Base-by-base conservation (phyloP, 2,329 filamentous ascomycete species). In the Daldinia sp. region DNA sequence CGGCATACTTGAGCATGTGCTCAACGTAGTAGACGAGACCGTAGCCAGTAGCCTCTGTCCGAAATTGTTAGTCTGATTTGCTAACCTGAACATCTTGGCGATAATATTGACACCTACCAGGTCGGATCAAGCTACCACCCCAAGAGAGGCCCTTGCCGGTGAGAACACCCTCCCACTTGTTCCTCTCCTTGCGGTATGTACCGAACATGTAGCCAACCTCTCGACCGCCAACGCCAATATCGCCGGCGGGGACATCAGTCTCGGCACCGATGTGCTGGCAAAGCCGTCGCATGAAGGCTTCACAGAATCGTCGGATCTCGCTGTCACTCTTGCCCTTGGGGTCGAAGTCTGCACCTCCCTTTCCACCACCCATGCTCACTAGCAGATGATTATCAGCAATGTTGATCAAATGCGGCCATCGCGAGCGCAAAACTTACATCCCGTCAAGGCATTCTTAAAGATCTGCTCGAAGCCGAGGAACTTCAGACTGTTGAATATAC, bases 391-490 rank as follows among this genome's bases (percentile, higher is more conserved):
- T 32, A 72, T 72, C 54, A 58, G 49, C 29, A 27, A 35, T 11
- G 19, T 7, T n/a, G n/a, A n/a, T 48, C 11, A n/a, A 21, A 50
- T 50, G 30, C 51, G 45, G 52, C 10, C 15, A 48, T 37, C 9
- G 39, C 13, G 13, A 3, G 17, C 9, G 15, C 8, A 43, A 62
- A n/a, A 87, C 91, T 84, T 83, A 94, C 91, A 82, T 76, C 95
- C 95, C 66, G 95, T 98, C 72, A 98, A 84, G 71, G 95, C 95
- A 92, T 98, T 98, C 88, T 98, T 98, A 87, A 98, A 98, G 82
- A 94, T 96, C 84, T 98, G 95, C 88, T 99, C 95, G 75, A 98
- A 98, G 70, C 94, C 95, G 76, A 99, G 87, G 83, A 98, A 98
- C 85, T 99, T 99, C 74, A 99, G 87, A 75, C 80, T 81, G 54